Base-by-base conservation (phyloP, 2,329 filamentous ascomycete species). In the Exutisphaerella laricina region DNA sequence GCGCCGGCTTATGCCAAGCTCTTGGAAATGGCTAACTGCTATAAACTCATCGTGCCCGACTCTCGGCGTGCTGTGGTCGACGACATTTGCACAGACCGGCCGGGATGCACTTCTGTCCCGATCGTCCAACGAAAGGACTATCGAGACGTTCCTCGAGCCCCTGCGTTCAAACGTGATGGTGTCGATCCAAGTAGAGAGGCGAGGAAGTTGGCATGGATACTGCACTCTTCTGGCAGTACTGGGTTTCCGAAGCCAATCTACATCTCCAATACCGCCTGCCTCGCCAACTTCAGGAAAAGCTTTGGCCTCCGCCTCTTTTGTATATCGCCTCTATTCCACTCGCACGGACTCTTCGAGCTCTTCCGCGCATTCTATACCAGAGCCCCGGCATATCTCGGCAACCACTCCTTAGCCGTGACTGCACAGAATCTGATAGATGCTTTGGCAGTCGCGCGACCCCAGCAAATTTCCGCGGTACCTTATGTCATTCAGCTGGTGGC, bases 241-340 rank as follows among this genome's bases (percentile, higher is more conserved):
- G 78, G 79, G 0, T 65, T 82, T 0, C 79, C 79, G 0, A 82
- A 82, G 48, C 78, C 79, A 0, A 80, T 83, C 33, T 78, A 70
- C 45, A 72, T 78, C 36, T 76, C 72, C 1, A 75, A 83, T 40
- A 57, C 60, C 7, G 67, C 71, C 9, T 70, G 69, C 5, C 59
- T 80, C 6, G 65, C 66, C 6, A 77, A 75, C 39, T 75, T 71
- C 41, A 59, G 66, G 9, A 66, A 64, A 8, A 68, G 67, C 17
- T 68, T 71, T 51, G 66, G 64, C 3, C 60, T 77, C 64, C 65
- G 66, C 16, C 69, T 70, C 0, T 74, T 81, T 43, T 67, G 77
- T 33, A 75, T 77, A 2, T 61, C 78, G 1, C 78, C 79, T 0
- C 59, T 81, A 2, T 82, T 74, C 45, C 79, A 83, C 55, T 74